phyloP scores from a whole-genome alignment of 352 stramenopile genomes.

The Pythium apleroticum region DNA sequence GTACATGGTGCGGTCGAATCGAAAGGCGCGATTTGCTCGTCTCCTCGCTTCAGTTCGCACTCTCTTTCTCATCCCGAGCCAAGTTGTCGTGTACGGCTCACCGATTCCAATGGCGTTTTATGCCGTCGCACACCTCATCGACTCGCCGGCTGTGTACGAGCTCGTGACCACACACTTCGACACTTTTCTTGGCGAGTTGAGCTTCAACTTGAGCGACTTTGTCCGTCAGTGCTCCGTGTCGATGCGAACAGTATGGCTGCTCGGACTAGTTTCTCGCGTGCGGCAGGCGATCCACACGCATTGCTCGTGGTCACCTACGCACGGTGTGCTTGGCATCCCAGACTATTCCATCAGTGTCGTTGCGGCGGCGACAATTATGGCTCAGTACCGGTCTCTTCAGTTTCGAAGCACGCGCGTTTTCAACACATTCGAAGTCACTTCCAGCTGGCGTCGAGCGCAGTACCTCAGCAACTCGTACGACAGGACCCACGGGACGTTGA shows the following conservation, averaged over 20 bases:
- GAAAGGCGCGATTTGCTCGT: too few relatives aligned
- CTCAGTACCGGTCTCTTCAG: not conserved
- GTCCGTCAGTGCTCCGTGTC: not conserved
- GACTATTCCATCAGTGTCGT: constrained; percentile 16
- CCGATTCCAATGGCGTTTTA: not conserved
- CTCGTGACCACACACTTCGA: not conserved
- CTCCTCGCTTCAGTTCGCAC: not conserved
- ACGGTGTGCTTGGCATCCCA: not conserved
- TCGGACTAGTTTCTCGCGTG: not conserved
- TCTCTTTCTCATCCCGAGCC: constrained; percentile 6
- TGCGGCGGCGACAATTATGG: not conserved
- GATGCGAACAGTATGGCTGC: constrained; percentile 10
- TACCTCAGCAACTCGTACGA: not conserved
- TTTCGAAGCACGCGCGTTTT: not conserved
- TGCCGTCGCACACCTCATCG: constrained; percentile 5
- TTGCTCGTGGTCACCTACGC: not conserved
- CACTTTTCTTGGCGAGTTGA: constrained; percentile 2
- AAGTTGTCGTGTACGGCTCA: constrained; percentile 16
- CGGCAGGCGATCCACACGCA: not conserved
- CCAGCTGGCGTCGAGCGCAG: not conserved
- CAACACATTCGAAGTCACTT: not conserved
- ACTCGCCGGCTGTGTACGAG: constrained; percentile 7
- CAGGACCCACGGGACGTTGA: not conserved
- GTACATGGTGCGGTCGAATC: not conserved
- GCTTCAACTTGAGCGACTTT: not conserved